These are phyloP conservation scores for Escovopsis weberi DNA, from an alignment of 2,329 filamentous ascomycete genomes.

Conservation along the genomic window DNA sequence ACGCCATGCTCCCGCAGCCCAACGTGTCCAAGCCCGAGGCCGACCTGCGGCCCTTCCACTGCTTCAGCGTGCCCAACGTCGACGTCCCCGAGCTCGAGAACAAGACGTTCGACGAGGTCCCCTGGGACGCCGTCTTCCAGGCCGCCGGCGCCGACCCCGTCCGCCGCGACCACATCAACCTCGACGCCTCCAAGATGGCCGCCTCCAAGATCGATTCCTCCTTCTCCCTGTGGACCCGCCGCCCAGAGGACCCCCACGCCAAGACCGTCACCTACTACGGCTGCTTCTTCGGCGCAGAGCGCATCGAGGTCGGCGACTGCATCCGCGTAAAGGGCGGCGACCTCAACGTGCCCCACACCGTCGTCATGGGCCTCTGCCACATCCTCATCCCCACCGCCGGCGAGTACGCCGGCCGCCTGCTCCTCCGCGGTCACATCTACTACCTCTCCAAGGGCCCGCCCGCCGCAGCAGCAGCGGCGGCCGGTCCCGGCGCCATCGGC, in stretches of 20 bases:
- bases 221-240: conserved; percentile 32
- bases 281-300: conserved; percentile 36
- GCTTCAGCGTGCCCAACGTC: conserved; percentile 34
- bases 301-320: conserved; percentile 31
- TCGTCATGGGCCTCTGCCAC: conserved; percentile 23
- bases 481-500: too few species aligned
- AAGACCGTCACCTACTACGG: conserved; percentile 28
- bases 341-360: conserved; percentile 17
- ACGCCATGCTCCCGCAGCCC: conserved; percentile 22
- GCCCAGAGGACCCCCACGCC: conserved; percentile 15
- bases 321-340: conserved; percentile 31
- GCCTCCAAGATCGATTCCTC: conserved; percentile 33
- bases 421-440: conserved; percentile 28
- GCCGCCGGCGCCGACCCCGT: conserved; percentile 18
- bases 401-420: conserved; percentile 17
- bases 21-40: conserved; percentile 23
- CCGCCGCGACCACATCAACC: conserved; percentile 26
- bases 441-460: conserved; percentile 15
- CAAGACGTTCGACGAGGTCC: conserved; percentile 25
- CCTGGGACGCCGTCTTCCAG: conserved; percentile 26
- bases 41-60: conserved; percentile 35
- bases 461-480: too few species aligned
- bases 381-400: conserved; percentile 24
- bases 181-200: conserved; percentile 38
- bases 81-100: conserved; percentile 23